Base-by-base conservation (phyloP, 768 basidiomycete genomes). In the Megacollybia marginata region DNA sequence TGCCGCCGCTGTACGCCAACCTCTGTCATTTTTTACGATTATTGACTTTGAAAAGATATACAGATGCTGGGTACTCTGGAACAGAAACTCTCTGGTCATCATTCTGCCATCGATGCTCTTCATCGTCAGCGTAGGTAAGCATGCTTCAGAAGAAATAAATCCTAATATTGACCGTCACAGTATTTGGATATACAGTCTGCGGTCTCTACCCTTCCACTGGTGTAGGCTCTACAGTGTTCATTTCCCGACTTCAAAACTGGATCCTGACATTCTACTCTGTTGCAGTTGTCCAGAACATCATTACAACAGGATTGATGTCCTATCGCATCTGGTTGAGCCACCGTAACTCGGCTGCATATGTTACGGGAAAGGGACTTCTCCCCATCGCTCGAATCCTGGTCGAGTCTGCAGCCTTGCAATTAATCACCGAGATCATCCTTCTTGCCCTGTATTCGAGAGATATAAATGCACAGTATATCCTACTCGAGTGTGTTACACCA, bases 401-500 rank as follows among this genome's bases (percentile, higher is more conserved):
- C 49, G 59, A 60, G 49, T n/a, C n/a, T n/a, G n/a, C n/a, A n/a
- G n/a, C n/a, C n/a, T n/a, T n/a, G n/a, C n/a, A n/a, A n/a, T n/a
- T 60, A 13, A 20, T 51, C 31, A 52, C 48, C 4, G 50, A 57
- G 46, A 9, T 59, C 11, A 44, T 59, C 10, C 44, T 60, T 13
- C 51, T 62, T 12, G 35, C 47, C 10, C 40, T 60, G 16, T 59
- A 61, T 43, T n/a, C n/a, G n/a, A n/a, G n/a, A n/a, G n/a, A n/a
- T n/a, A n/a, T n/a, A n/a, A n/a, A n/a, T n/a, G n/a, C 57, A 16
- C 60, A 60, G 48, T 58, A 54, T 33, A 54, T 59, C 11, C 33
- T 50, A 12, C 43, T 57, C 4, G 59, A 57, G 38, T 36, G 47
- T 1, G 48, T 54, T 12, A 55, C 55, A 4, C 55, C 55, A 5